Evolutionary conservation across 2,329 filamentous ascomycete species (phyloP).

Genomic region (Pseudocercospora vitis): DNA sequence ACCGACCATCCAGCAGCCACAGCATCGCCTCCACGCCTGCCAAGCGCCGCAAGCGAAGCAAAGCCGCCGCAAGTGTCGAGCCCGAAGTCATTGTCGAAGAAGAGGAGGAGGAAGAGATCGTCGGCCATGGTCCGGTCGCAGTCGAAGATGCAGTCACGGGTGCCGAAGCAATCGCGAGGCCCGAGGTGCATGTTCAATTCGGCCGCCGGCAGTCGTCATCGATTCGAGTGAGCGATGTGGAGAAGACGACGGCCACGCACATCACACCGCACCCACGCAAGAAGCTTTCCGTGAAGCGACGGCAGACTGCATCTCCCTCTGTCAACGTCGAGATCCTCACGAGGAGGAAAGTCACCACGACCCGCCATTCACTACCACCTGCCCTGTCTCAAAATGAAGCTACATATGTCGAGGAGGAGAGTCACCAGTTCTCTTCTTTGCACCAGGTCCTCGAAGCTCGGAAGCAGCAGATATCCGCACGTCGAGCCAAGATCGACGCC

Average conservation of each 20-base stretch:
- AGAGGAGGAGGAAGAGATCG: slow-evolving; percentile 29
- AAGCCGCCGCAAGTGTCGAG: slow-evolving; percentile 26
- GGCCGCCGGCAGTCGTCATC: slow-evolving; percentile 23
- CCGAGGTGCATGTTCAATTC: slow-evolving; percentile 35
- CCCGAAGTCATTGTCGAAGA: slow-evolving; percentile 32
- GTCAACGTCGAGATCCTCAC: slow-evolving; percentile 17
- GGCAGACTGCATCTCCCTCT: slow-evolving; percentile 34
- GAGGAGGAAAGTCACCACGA: slow-evolving; percentile 28
- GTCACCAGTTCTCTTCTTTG: slow-evolving; percentile 34
- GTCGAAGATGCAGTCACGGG: slow-evolving; percentile 17
- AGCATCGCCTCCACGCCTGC: slow-evolving; percentile 24
- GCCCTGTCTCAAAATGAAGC: slow-evolving; percentile 26
- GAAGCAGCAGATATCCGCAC: slow-evolving; percentile 40
- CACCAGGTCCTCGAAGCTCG: slow-evolving; percentile 35
- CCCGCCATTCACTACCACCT: slow-evolving; percentile 37
- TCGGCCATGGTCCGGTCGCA: slow-evolving; percentile 12
- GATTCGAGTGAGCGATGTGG: slow-evolving; percentile 16
- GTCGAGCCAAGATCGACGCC: slow-evolving; percentile 39
- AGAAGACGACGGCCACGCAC: slow-evolving; percentile 33
- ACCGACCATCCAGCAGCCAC: slow-evolving; percentile 29
- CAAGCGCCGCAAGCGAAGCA: slow-evolving; percentile 30
- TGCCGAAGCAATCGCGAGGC: slow-evolving; percentile 19
- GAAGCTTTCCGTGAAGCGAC: slow-evolving; percentile 35
- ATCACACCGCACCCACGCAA: slow-evolving; percentile 37
- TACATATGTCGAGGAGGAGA: slow-evolving; percentile 27